Evolutionary conservation across 176 grass and related monocot species (phyloP).

Genomic region (Aegilops umbellulata): DNA sequence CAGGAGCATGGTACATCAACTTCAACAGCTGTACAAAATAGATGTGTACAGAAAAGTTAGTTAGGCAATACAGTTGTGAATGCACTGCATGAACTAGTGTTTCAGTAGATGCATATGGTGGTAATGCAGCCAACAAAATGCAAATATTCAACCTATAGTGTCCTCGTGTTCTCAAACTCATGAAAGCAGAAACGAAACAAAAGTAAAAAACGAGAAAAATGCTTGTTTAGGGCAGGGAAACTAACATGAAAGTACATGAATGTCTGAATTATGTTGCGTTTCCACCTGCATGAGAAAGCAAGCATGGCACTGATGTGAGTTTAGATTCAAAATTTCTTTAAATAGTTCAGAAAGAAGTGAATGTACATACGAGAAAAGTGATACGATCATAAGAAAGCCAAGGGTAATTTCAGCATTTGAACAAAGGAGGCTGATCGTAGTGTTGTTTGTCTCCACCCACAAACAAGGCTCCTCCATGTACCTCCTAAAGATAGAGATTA

Average conservation of each 20-base stretch:
- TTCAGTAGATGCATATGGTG: not conserved
- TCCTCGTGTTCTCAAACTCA: not conserved
- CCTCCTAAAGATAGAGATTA: conserved; percentile 50
- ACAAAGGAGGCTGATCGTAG: conserved; percentile 66
- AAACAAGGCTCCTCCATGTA: conserved; percentile 85
- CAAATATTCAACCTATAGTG: not conserved
- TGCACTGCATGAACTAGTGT: conserved; percentile 3
- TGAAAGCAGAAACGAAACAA: not conserved
- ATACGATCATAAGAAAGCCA: conserved; percentile 90
- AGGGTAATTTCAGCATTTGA: conserved; percentile 81
- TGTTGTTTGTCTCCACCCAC: conserved; percentile 83
- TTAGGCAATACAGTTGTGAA: not conserved
- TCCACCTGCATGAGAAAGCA: conserved; percentile 57
- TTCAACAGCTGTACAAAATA: conserved; percentile 68
- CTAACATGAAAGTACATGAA: conserved; percentile 96
- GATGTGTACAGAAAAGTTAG: conserved; percentile 14
- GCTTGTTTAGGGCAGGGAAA: conserved; percentile 28
- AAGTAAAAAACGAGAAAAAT: not conserved
- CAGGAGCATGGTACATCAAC: conserved; percentile 82
- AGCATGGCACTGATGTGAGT: conserved; percentile 1
- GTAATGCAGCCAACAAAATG: conserved; percentile 11
- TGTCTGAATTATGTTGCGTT: conserved; percentile 80
- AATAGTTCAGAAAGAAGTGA: conserved; percentile 17
- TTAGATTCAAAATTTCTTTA: conserved; percentile 29
- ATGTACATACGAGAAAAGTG: conserved; percentile 83